Base-by-base conservation (phyloP, 2,329 filamentous ascomycete species). In the Sodiomyces alkalinus region DNA sequence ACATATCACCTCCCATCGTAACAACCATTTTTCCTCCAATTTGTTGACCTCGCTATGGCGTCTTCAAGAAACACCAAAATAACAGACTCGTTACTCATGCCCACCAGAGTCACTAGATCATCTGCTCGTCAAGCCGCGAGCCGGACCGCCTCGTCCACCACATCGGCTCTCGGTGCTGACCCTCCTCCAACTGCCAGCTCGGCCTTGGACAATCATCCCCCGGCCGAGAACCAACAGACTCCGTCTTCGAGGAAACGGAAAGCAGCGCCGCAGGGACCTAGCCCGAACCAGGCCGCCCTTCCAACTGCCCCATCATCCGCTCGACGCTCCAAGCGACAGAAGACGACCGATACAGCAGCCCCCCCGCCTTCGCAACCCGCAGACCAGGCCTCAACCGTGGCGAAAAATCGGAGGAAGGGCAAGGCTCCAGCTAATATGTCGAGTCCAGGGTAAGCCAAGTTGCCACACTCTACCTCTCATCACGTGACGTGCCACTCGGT, bases 71-170 rank as follows among this genome's bases (percentile, higher is more conserved):
- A n/a, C n/a, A n/a, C n/a, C n/a, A n/a, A n/a, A n/a, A n/a, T n/a
- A n/a, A n/a, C n/a, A n/a, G n/a, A n/a, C n/a, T n/a, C n/a, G n/a
- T 53, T 52, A 77, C 81, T 87, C 75, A 94, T 93, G 85, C 82
- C 81, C 73, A 64, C 75, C 71, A 94, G 86, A 81, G 76, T 90
- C 48, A 94, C 87, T 67, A 83, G 87, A 65, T 90, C 86, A 48
- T 79, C 86, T 56, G 80, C 86, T 63, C 85, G 85, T 66, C 76
- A 82, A 71, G 81, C 81, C 62, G 79, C 81, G 51, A 71, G 56
- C 49, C 62, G 62, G 49, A 58, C 60, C 57, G 59, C 57, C 42
- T 57, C 59, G 46, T 51, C 60, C 26, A 52, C 48, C 37, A 46
- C 53, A 42, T 39, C 53, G 37, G 43, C 51, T 40, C 50, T 58